These are phyloP conservation scores for Dactylorhiza incarnata DNA, from an alignment of 106 monocot genomes.

Conservation along the genomic window DNA sequence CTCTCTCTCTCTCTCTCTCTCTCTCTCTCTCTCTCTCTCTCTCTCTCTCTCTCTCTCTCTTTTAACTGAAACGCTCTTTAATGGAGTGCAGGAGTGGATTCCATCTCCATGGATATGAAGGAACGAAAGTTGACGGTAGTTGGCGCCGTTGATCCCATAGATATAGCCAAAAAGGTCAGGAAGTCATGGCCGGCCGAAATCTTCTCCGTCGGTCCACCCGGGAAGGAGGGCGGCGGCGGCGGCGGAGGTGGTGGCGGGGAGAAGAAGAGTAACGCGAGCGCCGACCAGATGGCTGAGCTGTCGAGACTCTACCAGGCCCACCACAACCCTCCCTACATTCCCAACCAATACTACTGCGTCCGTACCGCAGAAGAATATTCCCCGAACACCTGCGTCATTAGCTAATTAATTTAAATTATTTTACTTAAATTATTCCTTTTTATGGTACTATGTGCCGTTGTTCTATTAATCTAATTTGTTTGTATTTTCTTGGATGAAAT, in stretches of 20 bases:
- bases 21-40: not conserved
- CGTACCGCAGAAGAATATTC: slow-evolving; percentile 3
- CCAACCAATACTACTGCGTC: slow-evolving; percentile 4
- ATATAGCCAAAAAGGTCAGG: slow-evolving; percentile 12
- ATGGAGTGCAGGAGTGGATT: slow-evolving; percentile 15
- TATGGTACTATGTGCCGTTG: too few relatives aligned
- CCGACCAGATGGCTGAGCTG: not conserved
- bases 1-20: not conserved
- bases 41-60: slow-evolving; percentile 11
- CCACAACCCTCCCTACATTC: slow-evolving; percentile 4
- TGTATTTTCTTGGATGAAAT: too few relatives aligned
- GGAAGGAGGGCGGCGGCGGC: slow-evolving; percentile 9
- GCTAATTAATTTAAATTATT: not conserved
- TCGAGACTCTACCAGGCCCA: not conserved
- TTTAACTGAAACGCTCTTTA: not conserved
- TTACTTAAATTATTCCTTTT: too few relatives aligned
- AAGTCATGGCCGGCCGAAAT: slow-evolving; percentile 9
- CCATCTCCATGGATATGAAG: slow-evolving; percentile 18
- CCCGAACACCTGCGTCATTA: slow-evolving; percentile 10
- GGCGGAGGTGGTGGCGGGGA: not conserved
- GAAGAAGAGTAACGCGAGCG: not conserved
- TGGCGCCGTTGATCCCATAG: slow-evolving; percentile 13
- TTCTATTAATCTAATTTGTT: too few relatives aligned
- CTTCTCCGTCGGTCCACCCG: slow-evolving; percentile 3
- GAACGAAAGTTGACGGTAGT: slow-evolving; percentile 14